phyloP scores from a whole-genome alignment of 2,329 filamentous ascomycete species.

The Stenocarpella maydis region DNA sequence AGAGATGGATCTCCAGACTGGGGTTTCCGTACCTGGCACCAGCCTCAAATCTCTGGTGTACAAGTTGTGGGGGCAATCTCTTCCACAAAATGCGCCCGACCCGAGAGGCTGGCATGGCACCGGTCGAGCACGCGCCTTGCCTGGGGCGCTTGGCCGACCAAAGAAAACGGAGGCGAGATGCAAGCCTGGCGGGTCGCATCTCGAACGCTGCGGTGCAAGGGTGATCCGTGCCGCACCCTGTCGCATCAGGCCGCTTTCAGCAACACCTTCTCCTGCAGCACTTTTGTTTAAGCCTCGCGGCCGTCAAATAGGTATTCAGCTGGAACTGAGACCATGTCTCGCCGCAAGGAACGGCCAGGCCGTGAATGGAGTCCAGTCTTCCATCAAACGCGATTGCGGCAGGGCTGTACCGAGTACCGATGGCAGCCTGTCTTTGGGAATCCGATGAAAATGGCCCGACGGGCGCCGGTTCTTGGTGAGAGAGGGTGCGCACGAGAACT shows the following conservation, averaged over 20 bases:
- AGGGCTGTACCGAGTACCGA: not conserved
- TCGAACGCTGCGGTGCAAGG: conserved; percentile 19
- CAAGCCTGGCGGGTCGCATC: conserved; percentile 20
- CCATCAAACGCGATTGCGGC: not conserved
- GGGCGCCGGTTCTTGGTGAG: not conserved
- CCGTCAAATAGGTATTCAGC: not conserved
- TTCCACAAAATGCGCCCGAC: conserved; percentile 24
- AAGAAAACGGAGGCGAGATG: conserved; percentile 22
- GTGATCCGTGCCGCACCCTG: conserved; percentile 29
- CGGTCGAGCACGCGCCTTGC: not conserved
- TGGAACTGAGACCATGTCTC: not conserved
- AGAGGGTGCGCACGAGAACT: not conserved
- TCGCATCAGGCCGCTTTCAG: not conserved
- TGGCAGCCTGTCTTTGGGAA: not conserved
- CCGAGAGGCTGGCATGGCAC: conserved; percentile 29
- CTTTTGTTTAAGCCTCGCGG: not conserved
- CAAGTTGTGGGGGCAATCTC: not conserved
- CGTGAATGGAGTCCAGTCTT: not conserved
- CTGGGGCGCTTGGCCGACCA: conserved; percentile 14
- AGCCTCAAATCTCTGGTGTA: not conserved
- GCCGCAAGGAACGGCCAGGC: not conserved
- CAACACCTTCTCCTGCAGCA: not conserved
- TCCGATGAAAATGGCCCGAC: too few species aligned
- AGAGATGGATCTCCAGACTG: not conserved
- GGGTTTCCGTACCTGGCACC: not conserved